Evolutionary conservation across 1,284 basidiomycete species (phyloP).

Genomic region (Xerocomus minutiporus): DNA sequence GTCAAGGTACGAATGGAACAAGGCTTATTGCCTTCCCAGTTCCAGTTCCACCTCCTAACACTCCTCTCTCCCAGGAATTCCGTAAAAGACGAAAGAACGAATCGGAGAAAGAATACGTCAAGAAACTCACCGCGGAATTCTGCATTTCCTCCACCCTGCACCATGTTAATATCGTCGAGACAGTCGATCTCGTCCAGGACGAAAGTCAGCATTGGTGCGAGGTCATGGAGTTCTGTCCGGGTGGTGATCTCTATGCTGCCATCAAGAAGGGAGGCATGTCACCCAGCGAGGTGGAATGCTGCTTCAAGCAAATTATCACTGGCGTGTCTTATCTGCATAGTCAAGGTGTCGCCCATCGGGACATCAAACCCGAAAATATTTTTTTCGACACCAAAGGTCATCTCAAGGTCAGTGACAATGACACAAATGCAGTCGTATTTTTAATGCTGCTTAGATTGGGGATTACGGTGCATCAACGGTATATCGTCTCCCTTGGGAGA

Average conservation of each 20-base stretch:
- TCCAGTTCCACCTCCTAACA: not conserved
- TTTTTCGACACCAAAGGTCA: constrained; percentile 92
- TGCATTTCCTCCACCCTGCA: constrained; percentile 98
- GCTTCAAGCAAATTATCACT: constrained; percentile 93
- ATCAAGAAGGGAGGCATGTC: constrained; percentile 98
- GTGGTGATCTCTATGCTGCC: constrained; percentile 94
- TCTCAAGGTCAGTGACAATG: constrained; percentile 67
- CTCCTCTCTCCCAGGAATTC: constrained; percentile 68
- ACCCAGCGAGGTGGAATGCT: constrained; percentile 91
- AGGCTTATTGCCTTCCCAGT: not conserved
- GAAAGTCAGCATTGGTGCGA: constrained; percentile 97
- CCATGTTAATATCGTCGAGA: constrained; percentile 96
- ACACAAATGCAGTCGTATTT: not conserved
- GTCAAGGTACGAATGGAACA: constrained; percentile 70
- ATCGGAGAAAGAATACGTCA: constrained; percentile 98
- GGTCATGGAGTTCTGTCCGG: constrained; percentile 99
- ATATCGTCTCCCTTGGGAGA: constrained; percentile 97
- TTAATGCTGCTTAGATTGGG: constrained; percentile 65
- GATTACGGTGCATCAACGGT: constrained; percentile 99
- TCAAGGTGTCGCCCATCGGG: constrained; percentile 96
- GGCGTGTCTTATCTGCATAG: constrained; percentile 90
- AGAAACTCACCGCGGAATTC: constrained; percentile 99
- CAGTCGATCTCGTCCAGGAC: constrained; percentile 97
- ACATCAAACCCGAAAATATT: constrained; percentile 97
- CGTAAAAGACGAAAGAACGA: constrained; percentile 97